Percentiles rank a stretch among this genome's conserved stretches.
Conservation (phyloP, 306 rosid genomes). For the Comarum palustre region DNA sequence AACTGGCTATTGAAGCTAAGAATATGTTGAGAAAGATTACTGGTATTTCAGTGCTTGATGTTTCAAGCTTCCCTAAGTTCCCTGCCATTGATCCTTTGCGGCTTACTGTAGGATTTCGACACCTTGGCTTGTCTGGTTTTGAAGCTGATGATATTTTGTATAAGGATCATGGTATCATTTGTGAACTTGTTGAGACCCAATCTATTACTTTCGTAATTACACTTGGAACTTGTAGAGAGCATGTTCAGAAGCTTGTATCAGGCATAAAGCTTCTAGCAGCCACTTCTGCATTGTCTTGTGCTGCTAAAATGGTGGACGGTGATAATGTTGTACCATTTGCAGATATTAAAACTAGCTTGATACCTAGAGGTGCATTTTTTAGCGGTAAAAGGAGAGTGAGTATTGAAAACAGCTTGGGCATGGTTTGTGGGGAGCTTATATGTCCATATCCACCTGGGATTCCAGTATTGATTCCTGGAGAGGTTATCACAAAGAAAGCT, state of each 20-base stretch:
- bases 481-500: constrained; percentile 55
- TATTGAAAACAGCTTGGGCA: constrained; percentile 53
- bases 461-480: constrained; percentile 77
- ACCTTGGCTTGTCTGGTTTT: constrained; percentile 75
- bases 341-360: constrained; percentile 44
- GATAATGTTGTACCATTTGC: constrained; percentile 39
- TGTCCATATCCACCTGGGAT: constrained; percentile 88
- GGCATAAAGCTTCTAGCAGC: constrained; percentile 56
- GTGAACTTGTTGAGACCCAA: constrained; percentile 73
- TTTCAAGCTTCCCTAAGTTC: constrained; percentile 40
- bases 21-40: constrained; percentile 36
- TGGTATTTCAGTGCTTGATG: constrained; percentile 58
- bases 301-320: constrained; percentile 23
- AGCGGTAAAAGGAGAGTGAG: constrained; percentile 53
- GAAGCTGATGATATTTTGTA: constrained; percentile 66
- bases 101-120: constrained; percentile 69
- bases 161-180: constrained; percentile 51
- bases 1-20: constrained; percentile 54
- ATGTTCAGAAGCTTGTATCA: constrained; percentile 55
- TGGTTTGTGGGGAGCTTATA: constrained; percentile 75
- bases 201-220: constrained; percentile 65
- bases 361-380: constrained; percentile 87
- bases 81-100: constrained; percentile 64
- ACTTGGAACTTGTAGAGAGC: constrained; percentile 65
- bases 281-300: constrained; percentile 21